Percentiles rank a stretch among this genome's conserved stretches.
Conservation (phyloP, 2,329 filamentous ascomycete species). For the Blastomyces gilchristii region DNA sequence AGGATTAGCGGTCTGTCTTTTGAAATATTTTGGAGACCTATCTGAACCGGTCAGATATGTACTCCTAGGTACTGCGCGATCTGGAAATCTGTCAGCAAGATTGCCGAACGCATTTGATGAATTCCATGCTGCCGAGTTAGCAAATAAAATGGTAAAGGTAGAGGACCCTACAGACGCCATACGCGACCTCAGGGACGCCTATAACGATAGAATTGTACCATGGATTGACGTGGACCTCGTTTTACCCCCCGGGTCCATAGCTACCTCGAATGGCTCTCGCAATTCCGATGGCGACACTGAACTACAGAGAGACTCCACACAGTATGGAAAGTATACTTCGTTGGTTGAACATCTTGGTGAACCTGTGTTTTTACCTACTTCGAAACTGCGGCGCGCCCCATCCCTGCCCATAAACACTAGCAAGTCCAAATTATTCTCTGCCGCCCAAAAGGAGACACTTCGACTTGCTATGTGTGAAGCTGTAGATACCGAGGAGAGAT, state of each 20-base stretch:
- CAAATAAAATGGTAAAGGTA: conserved; percentile 70
- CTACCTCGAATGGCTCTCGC: conserved; percentile 42
- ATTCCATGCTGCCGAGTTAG: conserved; percentile 84
- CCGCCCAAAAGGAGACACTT: conserved; percentile 71
- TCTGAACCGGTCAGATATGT: conserved; percentile 63
- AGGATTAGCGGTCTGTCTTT: conserved; percentile 80
- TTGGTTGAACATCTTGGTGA: conserved; percentile 73
- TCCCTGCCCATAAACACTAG: conserved; percentile 76
- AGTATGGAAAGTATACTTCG: conserved; percentile 68
- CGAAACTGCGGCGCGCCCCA: conserved; percentile 71
- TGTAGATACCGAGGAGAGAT: conserved; percentile 87
- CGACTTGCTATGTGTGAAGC: conserved; percentile 83
- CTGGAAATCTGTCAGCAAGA: conserved; percentile 49
- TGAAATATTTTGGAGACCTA: conserved; percentile 89
- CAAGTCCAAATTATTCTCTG: conserved; percentile 64
- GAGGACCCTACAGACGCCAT: conserved; percentile 67
- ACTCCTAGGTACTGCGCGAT: conserved; percentile 47
- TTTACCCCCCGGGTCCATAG: conserved; percentile 64
- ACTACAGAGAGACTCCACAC: conserved; percentile 45
- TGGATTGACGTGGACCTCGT: conserved; percentile 84
- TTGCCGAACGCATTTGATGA: conserved; percentile 69
- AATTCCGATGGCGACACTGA: conserved; percentile 53
- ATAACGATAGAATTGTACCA: conserved; percentile 70
- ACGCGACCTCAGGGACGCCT: conserved; percentile 59
- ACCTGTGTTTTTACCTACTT: conserved; percentile 75